phyloP scores from a whole-genome alignment of 2,329 filamentous ascomycete genomes.

The Phyllosticta ampelicida region DNA sequence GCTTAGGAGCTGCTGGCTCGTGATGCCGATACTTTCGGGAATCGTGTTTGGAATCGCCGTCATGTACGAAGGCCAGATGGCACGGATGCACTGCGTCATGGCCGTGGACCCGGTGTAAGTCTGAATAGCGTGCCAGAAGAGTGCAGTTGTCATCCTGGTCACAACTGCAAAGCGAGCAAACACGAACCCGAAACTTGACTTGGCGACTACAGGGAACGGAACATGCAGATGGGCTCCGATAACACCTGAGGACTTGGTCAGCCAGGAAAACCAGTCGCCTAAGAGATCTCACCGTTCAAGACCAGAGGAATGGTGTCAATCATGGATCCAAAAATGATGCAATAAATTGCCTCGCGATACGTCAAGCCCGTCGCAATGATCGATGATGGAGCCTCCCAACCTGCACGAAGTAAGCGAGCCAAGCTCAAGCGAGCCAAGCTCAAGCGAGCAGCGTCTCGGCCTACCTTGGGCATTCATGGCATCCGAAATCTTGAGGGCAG shows the following conservation, averaged over 20 bases:
- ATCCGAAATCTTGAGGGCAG: background rate
- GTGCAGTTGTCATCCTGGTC: background rate
- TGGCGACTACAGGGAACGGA: background rate
- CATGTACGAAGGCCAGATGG: slow-evolving; percentile 30
- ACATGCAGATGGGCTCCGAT: slow-evolving; percentile 1
- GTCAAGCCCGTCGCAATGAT: slow-evolving; percentile 38
- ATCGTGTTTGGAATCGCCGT: slow-evolving; percentile 35
- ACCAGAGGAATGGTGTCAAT: slow-evolving; percentile 17
- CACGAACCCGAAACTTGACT: background rate
- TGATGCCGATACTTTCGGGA: slow-evolving; percentile 30
- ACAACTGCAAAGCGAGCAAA: background rate
- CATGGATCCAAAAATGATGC: slow-evolving; percentile 23
- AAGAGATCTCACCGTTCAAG: slow-evolving; percentile 14
- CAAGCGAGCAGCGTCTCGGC: too few relatives aligned
- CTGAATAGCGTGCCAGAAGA: slow-evolving; percentile 4
- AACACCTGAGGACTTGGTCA: background rate
- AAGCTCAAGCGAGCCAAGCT: background rate
- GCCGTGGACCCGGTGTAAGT: slow-evolving; percentile 14
- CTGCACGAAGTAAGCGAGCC: too few relatives aligned
- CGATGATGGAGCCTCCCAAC: slow-evolving; percentile 36
- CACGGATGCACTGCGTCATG: slow-evolving; percentile 19
- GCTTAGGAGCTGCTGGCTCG: slow-evolving; percentile 22
- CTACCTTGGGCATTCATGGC: background rate
- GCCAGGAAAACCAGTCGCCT: background rate
- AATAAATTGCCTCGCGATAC: slow-evolving; percentile 28